Evolutionary conservation across 371 early-diverging fungal genomes (phyloP).

Genomic region (Apophysomyces sp.): DNA sequence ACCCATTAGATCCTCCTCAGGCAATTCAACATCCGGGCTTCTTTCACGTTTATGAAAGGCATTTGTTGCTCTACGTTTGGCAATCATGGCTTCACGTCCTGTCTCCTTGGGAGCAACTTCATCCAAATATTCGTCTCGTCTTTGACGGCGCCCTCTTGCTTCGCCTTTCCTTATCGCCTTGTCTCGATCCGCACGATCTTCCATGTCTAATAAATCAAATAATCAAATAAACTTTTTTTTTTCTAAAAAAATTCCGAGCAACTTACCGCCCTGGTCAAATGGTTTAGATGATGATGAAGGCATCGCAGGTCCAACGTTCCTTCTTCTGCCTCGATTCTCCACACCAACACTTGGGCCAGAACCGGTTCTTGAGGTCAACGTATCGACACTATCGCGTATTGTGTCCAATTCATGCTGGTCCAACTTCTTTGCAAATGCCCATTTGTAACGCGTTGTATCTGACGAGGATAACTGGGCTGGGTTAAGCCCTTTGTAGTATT

Average conservation of each 20-base stretch:
- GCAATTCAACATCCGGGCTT: constrained; percentile 72
- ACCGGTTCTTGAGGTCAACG: constrained; percentile 39
- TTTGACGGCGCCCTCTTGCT: constrained; percentile 40
- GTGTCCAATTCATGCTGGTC: constrained; percentile 59
- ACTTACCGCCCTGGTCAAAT: constrained; percentile 12
- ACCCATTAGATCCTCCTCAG: constrained; percentile 76
- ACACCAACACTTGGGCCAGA: neutral
- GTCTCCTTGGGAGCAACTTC: constrained; percentile 82
- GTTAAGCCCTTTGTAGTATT: constrained; percentile 67
- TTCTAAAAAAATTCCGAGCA: too few relatives aligned
- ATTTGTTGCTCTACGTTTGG: constrained; percentile 62
- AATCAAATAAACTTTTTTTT: neutral
- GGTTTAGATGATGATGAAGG: constrained; percentile 19
- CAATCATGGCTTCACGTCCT: constrained; percentile 74
- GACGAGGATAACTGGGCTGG: constrained; percentile 62
- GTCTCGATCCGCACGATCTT: constrained; percentile 60
- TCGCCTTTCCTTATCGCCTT: constrained; percentile 14
- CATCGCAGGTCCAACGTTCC: constrained; percentile 34
- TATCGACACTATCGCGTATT: constrained; percentile 62
- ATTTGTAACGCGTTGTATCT: constrained; percentile 71
- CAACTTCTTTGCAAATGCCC: constrained; percentile 72
- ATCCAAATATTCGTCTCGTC: constrained; percentile 62
- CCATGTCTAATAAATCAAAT: constrained; percentile 34
- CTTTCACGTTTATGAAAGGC: constrained; percentile 69
- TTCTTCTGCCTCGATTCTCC: constrained; percentile 15